These are phyloP conservation scores for Byssochlamys sp. DNA, from an alignment of 2,329 filamentous ascomycete genomes.

Conservation along the genomic window DNA sequence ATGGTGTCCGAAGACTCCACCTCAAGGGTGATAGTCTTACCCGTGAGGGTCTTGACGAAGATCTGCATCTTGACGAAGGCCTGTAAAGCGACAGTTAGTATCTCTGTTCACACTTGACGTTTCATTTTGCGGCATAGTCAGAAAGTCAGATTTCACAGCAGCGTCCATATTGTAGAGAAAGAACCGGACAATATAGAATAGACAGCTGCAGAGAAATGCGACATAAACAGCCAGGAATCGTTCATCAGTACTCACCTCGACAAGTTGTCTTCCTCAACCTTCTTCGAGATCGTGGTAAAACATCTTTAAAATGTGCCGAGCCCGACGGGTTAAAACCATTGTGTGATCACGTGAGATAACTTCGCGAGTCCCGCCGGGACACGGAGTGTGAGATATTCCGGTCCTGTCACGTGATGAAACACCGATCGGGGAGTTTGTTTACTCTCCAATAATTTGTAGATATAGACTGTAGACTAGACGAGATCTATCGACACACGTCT, in stretches of 20 bases:
- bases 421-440: neutral
- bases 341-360: constrained; percentile 29
- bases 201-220: neutral
- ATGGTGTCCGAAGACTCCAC: constrained; percentile 99
- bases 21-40: constrained; percentile 99
- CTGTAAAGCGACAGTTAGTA: constrained; percentile 17
- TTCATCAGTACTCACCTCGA: constrained; percentile 42
- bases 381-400: neutral
- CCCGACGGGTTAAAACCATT: constrained; percentile 28
- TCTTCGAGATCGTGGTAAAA: constrained; percentile 28
- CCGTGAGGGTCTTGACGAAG: constrained; percentile 68
- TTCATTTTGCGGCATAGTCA: neutral
- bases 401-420: neutral
- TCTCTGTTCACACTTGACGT: neutral
- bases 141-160: neutral
- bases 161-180: neutral
- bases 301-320: constrained; percentile 10
- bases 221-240: neutral
- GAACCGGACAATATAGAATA: neutral
- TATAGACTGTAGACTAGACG: neutral
- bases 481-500: neutral
- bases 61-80: constrained; percentile 44
- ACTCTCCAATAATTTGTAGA: neutral
- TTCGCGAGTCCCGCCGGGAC: neutral
- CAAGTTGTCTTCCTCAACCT: constrained; percentile 56